Percentiles rank a stretch among this genome's conserved stretches.
Conservation (phyloP, 306 rosid genomes). For the Lathyrus tuberosus region DNA sequence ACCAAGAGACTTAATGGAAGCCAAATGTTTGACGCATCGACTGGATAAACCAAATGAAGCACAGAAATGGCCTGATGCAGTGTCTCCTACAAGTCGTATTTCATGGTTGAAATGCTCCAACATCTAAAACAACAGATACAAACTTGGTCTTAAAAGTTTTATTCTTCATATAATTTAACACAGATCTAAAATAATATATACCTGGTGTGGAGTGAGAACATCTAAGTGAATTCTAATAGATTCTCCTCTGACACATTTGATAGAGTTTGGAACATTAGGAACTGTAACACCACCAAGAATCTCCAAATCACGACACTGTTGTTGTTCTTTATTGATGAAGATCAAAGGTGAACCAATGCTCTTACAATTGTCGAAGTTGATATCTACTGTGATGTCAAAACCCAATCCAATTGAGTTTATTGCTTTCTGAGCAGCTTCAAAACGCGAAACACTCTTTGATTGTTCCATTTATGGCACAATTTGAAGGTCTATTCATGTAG, state of each 20-base stretch:
- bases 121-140: constrained; percentile 57
- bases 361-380: constrained; percentile 46
- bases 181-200: not conserved
- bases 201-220: constrained; percentile 74
- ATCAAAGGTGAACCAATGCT: constrained; percentile 58
- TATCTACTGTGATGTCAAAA: constrained; percentile 48
- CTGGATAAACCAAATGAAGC: constrained; percentile 75
- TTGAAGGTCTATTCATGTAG: not conserved
- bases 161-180: not conserved
- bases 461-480: constrained; percentile 50
- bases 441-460: constrained; percentile 42
- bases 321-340: constrained; percentile 42
- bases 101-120: constrained; percentile 88
- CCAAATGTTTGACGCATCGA: constrained; percentile 67
- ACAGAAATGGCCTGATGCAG: constrained; percentile 82
- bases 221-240: constrained; percentile 65
- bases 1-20: constrained; percentile 71
- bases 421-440: constrained; percentile 59
- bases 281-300: constrained; percentile 71
- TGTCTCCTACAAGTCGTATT: constrained; percentile 61
- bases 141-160: not conserved
- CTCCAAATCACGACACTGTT: constrained; percentile 41
- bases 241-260: constrained; percentile 80
- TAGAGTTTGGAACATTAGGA: constrained; percentile 61
- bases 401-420: constrained; percentile 72